A percentile compares a stretch with the other conserved stretches of the same genome.
Conservation (phyloP, 495 filamentous ascomycete species). For the Glonium stellatum region DNA sequence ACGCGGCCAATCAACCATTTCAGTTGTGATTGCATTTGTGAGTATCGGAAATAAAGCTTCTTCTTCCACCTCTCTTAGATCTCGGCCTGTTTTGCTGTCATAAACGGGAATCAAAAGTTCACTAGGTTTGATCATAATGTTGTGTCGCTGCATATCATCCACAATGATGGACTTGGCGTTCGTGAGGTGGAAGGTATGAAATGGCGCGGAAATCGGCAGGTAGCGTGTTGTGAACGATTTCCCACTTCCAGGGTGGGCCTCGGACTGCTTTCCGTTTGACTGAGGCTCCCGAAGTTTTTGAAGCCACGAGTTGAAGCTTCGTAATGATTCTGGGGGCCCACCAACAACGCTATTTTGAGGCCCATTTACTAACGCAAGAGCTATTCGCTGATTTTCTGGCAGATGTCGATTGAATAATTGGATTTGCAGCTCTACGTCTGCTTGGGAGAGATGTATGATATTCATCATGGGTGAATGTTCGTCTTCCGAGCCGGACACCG, state of each 20-base stretch:
- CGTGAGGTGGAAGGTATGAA: constrained; percentile 85
- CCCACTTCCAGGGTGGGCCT: constrained; percentile 87
- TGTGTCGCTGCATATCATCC: constrained; percentile 78
- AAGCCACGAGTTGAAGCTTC: constrained; percentile 86
- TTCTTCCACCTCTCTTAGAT: constrained; percentile 60
- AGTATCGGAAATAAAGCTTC: constrained; percentile 69
- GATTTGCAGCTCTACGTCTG: constrained; percentile 89
- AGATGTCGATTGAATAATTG: constrained; percentile 93
- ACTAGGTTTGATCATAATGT: constrained; percentile 61
- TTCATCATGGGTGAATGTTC: constrained; percentile 94
- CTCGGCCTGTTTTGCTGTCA: constrained; percentile 77
- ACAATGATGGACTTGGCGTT: constrained; percentile 62
- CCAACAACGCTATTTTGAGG: constrained; percentile 95
- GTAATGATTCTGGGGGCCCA: constrained; percentile 91
- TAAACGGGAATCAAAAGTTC: constrained; percentile 75
- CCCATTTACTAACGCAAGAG: constrained; percentile 92
- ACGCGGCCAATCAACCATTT: constrained; percentile 88
- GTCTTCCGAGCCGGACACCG: constrained; percentile 87
- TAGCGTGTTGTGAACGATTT: constrained; percentile 93
- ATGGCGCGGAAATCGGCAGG: constrained; percentile 92
- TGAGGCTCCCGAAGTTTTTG: constrained; percentile 90
- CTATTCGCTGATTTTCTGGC: constrained; percentile 83
- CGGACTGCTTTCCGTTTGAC: constrained; percentile 92
- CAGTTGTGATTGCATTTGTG: constrained; percentile 86
- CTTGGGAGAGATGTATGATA: constrained; percentile 79